Conservation (phyloP, 352 stramenopile genomes). For the Phytophthora ohioensis region DNA sequence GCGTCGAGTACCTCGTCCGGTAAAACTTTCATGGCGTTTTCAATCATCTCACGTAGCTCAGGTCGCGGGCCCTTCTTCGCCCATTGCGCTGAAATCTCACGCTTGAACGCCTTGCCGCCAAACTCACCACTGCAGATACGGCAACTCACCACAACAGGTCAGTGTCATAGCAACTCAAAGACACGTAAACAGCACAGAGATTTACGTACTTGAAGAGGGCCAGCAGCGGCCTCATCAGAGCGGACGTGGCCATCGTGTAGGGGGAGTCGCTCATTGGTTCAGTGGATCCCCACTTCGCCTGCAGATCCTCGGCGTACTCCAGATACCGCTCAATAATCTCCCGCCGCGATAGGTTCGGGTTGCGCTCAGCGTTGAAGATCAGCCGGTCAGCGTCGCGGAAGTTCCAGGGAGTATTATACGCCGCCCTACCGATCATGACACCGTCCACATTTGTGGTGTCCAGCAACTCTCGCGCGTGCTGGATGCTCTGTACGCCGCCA, state of each 20-base stretch:
- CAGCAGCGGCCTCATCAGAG: constrained; percentile 83
- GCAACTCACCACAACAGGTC: constrained; percentile 1
- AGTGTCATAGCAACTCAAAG: constrained; percentile 3
- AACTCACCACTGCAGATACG: constrained; percentile 62
- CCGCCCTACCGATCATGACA: constrained; percentile 92
- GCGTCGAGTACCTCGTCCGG: constrained; percentile 78
- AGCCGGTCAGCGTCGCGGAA: constrained; percentile 87
- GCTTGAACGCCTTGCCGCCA: constrained; percentile 86
- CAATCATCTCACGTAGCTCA: constrained; percentile 78
- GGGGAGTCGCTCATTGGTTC: constrained; percentile 51
- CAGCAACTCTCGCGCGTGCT: constrained; percentile 91
- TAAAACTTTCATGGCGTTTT: constrained; percentile 72
- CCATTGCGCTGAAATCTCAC: constrained; percentile 76
- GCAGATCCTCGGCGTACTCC: constrained; percentile 86
- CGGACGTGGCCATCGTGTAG: constrained; percentile 85
- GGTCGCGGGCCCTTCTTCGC: constrained; percentile 68
- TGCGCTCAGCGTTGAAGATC: constrained; percentile 76
- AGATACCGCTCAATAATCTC: constrained; percentile 88
- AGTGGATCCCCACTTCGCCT: constrained; percentile 72
- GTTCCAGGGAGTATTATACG: constrained; percentile 92
- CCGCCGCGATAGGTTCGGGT: constrained; percentile 86
- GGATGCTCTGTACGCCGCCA: constrained; percentile 94
- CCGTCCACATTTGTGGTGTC: constrained; percentile 80
- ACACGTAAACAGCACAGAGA: background rate
- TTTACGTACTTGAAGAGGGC: constrained; percentile 76